Conservation (phyloP, 164 flowering plant species). For the Berberis vulgaris region DNA sequence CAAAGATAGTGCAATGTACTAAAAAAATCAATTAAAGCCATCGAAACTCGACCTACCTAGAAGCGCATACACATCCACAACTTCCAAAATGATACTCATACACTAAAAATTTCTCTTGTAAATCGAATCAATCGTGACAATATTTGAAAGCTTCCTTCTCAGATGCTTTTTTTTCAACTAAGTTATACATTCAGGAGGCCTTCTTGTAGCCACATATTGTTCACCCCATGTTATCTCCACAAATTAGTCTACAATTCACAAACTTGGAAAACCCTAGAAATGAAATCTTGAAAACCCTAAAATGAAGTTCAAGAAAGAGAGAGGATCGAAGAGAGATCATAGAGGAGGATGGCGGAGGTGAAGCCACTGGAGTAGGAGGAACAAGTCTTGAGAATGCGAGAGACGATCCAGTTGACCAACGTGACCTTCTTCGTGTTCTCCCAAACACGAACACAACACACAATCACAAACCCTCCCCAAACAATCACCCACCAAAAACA, state of each 20-base stretch:
- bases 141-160: slow-evolving; percentile 59
- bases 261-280: neutral
- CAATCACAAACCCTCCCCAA: no score
- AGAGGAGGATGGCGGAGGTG: slow-evolving; percentile 81
- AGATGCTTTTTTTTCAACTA: slow-evolving; percentile 44
- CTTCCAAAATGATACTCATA: slow-evolving; percentile 63
- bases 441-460: neutral
- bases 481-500: no score
- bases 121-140: slow-evolving; percentile 71
- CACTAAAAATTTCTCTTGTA: slow-evolving; percentile 77
- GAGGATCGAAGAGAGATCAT: slow-evolving; percentile 73
- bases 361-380: slow-evolving; percentile 80
- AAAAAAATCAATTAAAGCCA: neutral
- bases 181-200: slow-evolving; percentile 40
- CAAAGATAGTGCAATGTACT: neutral
- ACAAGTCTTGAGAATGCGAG: slow-evolving; percentile 70
- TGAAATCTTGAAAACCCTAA: neutral
- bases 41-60: slow-evolving; percentile 35
- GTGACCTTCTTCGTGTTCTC: slow-evolving; percentile 15
- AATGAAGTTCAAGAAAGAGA: neutral
- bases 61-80: slow-evolving; percentile 62
- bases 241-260: neutral
- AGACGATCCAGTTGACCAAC: slow-evolving; percentile 52
- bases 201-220: slow-evolving; percentile 47
- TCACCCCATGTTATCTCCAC: slow-evolving; percentile 68